Percentiles rank a stretch among this genome's conserved stretches.
Evolutionary conservation across 345 rosid species (phyloP).

Genomic region (Acer campestre): DNA sequence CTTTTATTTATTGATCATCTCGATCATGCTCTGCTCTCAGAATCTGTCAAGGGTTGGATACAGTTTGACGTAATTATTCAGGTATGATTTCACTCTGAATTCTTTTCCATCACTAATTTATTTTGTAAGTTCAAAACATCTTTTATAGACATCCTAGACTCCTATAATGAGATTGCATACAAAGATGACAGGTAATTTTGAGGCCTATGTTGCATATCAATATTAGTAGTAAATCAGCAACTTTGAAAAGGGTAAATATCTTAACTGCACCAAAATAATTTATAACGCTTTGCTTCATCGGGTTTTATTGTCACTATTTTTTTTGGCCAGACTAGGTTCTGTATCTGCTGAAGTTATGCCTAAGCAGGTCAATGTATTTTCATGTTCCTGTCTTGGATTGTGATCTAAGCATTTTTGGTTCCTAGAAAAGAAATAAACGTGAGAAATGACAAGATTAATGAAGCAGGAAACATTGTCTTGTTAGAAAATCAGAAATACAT

Average conservation of each 20-base stretch:
- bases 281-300: background rate
- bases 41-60: slow-evolving; percentile 57
- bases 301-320: background rate
- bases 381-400: background rate
- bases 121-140: slow-evolving; percentile 3
- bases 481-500: background rate
- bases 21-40: slow-evolving; percentile 82
- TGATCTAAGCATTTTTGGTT: background rate
- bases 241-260: slow-evolving; percentile 2
- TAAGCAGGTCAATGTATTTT: background rate
- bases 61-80: slow-evolving; percentile 76
- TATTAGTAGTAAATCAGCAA: slow-evolving; percentile 1
- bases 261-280: background rate
- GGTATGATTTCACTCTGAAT: slow-evolving; percentile 44
- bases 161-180: background rate
- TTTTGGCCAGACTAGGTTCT: slow-evolving; percentile 4
- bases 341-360: background rate
- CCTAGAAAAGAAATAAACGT: background rate
- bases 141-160: background rate
- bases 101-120: slow-evolving; percentile 6
- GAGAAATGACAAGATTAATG: background rate
- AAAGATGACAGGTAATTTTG: background rate
- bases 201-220: background rate
- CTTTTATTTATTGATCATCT: slow-evolving; percentile 74
- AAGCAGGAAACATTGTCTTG: background rate